These are phyloP conservation scores for Fusarium setosum DNA, from an alignment of 2,329 filamentous ascomycete genomes.

Conservation along the genomic window DNA sequence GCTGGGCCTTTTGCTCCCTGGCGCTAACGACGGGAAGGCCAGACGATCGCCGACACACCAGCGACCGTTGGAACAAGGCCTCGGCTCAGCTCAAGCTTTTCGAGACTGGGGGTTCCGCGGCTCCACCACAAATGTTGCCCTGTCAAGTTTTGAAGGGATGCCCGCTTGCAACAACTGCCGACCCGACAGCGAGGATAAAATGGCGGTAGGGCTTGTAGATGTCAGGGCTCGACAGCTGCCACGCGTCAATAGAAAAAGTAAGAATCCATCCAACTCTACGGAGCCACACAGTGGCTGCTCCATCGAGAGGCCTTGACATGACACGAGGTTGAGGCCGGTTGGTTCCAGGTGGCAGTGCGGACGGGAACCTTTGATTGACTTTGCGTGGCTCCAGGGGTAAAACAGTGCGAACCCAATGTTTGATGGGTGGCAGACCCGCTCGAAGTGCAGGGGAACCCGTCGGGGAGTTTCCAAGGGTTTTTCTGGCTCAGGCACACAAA, in stretches of 20 bases:
- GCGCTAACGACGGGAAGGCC: slow-evolving; percentile 10
- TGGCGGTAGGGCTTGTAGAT: slow-evolving; percentile 1
- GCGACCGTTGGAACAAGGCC: slow-evolving; percentile 24
- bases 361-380: slow-evolving; percentile 2
- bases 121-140: slow-evolving; percentile 27
- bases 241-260: slow-evolving; percentile 15
- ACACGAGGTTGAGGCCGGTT: not conserved
- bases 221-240: slow-evolving; percentile 16
- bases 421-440: slow-evolving; percentile 13
- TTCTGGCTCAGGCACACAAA: slow-evolving; percentile 3
- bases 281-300: not conserved
- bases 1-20: not conserved
- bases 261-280: not conserved
- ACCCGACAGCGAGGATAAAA: not conserved
- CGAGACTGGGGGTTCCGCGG: slow-evolving; percentile 14
- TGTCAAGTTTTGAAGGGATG: slow-evolving; percentile 21
- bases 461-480: slow-evolving; percentile 37
- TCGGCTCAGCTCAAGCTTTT: slow-evolving; percentile 18
- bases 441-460: slow-evolving; percentile 14
- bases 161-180: not conserved
- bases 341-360: not conserved
- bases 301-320: no score
- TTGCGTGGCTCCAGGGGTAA: slow-evolving; percentile 29
- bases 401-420: not conserved
- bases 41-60: slow-evolving; percentile 29